Base-by-base conservation (phyloP, 2,329 filamentous ascomycete species). In the Neurospora sp. region DNA sequence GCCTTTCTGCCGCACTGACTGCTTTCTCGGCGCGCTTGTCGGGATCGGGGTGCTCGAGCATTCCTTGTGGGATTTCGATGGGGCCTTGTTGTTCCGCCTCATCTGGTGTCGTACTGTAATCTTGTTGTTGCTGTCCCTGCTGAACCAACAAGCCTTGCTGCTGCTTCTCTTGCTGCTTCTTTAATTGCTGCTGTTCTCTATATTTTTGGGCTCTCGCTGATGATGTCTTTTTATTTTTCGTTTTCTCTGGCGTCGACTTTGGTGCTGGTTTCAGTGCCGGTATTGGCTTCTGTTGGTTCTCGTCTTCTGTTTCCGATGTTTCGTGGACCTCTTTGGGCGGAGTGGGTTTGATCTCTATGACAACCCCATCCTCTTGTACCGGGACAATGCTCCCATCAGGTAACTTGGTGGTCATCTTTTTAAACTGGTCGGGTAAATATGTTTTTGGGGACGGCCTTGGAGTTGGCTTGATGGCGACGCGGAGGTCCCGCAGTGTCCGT, bases 401-500 rank as follows among this genome's bases (percentile, higher is more conserved):
- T 0, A 86, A 80, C 70, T 83, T 80, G 0, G 82, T 82, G 2
- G 82, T 83, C 62, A 78, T 77, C 38, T 81, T 76, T 70, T 81
- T 80, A 76, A 87, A 86, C 33, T 81, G 81, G 70, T 86, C 84
- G 0, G 85, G 85, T 1, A 87, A 78, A 75, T 84, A 83, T 65
- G 83, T 80, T 71, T 83, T 82, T 6, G 84, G 83, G 1, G 81
- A 82, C 6, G 83, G 81, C 8, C 77, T 81, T 76, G 83, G 79
- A 72, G 84, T 77, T 67, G 84, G 85, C 74, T 85, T 86, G 75
- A 97, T 90, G 19, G 91, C 91, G 69, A 85, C 83, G 75, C 95
- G 91, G 39, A 97, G 85, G 75, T 90, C 90, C 72, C 86, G 87
- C 4, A 97, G 87, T 0, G 93, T 96, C 75, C 92, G 88, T 80